These are phyloP conservation scores for Corynascus novoguineensis DNA, from an alignment of 495 filamentous ascomycete genomes.

Conservation along the genomic window DNA sequence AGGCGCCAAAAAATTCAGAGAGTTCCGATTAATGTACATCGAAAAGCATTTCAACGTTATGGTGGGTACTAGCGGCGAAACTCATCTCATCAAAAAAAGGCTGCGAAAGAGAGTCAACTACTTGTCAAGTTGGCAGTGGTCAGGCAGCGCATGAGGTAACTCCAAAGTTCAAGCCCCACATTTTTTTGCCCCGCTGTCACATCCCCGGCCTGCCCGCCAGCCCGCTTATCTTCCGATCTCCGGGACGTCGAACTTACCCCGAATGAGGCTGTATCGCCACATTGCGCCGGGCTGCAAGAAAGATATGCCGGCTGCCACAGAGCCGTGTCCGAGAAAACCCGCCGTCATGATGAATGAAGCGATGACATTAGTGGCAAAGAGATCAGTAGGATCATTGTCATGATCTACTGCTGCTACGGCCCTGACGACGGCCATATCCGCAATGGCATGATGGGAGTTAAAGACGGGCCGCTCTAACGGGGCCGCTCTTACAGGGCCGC, in stretches of 20 bases:
- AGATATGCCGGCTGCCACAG: background rate
- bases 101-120: too few relatives aligned
- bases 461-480: too few relatives aligned
- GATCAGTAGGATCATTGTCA: background rate
- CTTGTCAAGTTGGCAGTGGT: too few relatives aligned
- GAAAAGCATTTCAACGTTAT: too few relatives aligned
- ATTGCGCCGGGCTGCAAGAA: background rate
- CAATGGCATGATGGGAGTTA: too few relatives aligned
- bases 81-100: too few relatives aligned
- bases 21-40: too few relatives aligned
- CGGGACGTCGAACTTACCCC: background rate
- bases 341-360: background rate
- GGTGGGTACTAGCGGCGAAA: too few relatives aligned
- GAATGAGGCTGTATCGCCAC: background rate
- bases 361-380: slow-evolving; percentile 4
- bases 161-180: background rate
- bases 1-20: too few relatives aligned
- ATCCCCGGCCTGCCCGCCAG: too few relatives aligned
- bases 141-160: too few relatives aligned
- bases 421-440: background rate
- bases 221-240: background rate
- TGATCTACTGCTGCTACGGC: slow-evolving; percentile 9
- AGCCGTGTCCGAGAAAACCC: background rate
- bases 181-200: background rate
- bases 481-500: too few relatives aligned